A percentile compares a stretch with the other conserved stretches of the same genome.
These are phyloP conservation scores for Crucibulum laeve DNA, from an alignment of 768 basidiomycete genomes.

Conservation along the genomic window DNA sequence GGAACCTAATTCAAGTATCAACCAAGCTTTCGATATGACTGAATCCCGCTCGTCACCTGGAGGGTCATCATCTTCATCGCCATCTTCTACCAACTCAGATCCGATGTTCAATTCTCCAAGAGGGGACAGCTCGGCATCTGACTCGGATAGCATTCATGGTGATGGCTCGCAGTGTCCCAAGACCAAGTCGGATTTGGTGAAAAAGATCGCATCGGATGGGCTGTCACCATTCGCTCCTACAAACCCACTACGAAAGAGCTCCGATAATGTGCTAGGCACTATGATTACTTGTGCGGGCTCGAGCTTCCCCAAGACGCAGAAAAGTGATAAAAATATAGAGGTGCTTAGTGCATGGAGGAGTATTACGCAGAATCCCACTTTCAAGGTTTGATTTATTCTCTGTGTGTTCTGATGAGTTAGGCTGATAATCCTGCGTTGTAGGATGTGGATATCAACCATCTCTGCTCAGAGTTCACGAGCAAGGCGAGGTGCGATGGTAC, in stretches of 20 bases:
- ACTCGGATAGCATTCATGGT: slow-evolving; percentile 19
- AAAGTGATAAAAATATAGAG: slow-evolving; percentile 72
- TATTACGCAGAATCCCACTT: slow-evolving; percentile 70
- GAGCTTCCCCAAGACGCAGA: slow-evolving; percentile 62
- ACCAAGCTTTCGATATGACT: slow-evolving; percentile 15
- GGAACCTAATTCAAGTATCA: slow-evolving; percentile 3
- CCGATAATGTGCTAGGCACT: slow-evolving; percentile 39
- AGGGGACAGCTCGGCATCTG: slow-evolving; percentile 22
- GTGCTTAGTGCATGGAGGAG: slow-evolving; percentile 76
- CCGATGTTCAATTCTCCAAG: slow-evolving; percentile 29
- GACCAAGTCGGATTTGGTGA: slow-evolving; percentile 26
- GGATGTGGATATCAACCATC: slow-evolving; percentile 75
- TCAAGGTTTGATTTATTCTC: slow-evolving; percentile 47
- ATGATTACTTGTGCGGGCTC: slow-evolving; percentile 64
- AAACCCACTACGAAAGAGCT: slow-evolving; percentile 35
- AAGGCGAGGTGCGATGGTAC: slow-evolving; percentile 85
- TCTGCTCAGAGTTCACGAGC: slow-evolving; percentile 74
- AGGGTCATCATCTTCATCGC: slow-evolving; percentile 35
- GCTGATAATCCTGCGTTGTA: slow-evolving; percentile 19
- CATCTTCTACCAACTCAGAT: slow-evolving; percentile 30
- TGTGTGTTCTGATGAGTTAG: neutral
- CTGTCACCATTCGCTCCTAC: slow-evolving; percentile 52
- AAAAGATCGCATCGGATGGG: slow-evolving; percentile 50
- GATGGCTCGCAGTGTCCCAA: slow-evolving; percentile 12
- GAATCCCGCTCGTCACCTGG: slow-evolving; percentile 14